Base-by-base conservation (phyloP, 129 eudicot genomes). In the Flaveria trinervia region DNA sequence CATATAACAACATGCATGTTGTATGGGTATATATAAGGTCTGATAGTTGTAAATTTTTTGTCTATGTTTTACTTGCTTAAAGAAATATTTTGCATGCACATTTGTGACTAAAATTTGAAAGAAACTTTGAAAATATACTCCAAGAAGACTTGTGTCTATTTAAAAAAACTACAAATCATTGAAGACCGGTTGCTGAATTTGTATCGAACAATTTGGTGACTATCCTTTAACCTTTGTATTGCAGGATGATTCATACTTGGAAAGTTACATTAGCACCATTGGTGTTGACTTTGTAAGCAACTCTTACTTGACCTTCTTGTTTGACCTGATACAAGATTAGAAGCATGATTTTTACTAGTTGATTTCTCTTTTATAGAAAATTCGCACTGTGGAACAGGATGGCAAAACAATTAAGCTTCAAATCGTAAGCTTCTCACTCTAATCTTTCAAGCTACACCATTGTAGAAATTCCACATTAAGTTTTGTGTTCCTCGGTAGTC, bases 241-340 rank as follows among this genome's bases (percentile, higher is more conserved):
- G 57, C 90, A 94, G 98, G 98, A 91, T 80, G 98, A 94, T 73
- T 91, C 98, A 4, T 94, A 94, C 72, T 83, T 94, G 79, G 98
- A 94, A 80, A 89, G 97, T 85, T 94, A 94, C 86, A 94, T 94
- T 78, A 94, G 98, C 83, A 94, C 98, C 78, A 94, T 94, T 28
- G 98, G 98, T 15, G 98, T 94, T 56, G 98, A 94, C 83, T 94
- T 94, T 68, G 98, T 94, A 89, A 89, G 98, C 77, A 74, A 67
- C 22, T 73, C 16, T 54, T n/a, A 25, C 48, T 56, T 54, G 15
- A 72, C 20, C 61, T 69, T 62, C 64, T 55, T 62, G 30, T 46
- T 66, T 77, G 11, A 50, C 72, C n/a, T 52, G 23, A 25, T 62
- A 59, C 4, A 28, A 28, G 30, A 36, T 55, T 33, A 14, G 10